Percentiles rank a stretch among this genome's conserved stretches.
Evolutionary conservation across 139 green algal genomes (phyloP).

Genomic region (Tetraselmis chui): DNA sequence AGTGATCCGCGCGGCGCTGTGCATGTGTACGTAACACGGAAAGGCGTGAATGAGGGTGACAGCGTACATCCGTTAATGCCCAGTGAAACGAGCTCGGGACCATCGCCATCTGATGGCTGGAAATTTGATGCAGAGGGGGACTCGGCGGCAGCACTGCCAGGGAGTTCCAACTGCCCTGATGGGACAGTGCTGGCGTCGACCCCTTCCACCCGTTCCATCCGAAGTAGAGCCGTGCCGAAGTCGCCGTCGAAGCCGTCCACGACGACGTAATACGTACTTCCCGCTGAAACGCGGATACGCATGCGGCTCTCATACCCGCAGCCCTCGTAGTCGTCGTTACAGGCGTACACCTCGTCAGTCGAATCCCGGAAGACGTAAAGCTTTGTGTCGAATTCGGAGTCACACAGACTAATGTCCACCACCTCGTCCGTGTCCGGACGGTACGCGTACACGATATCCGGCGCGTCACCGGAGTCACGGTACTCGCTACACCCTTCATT

Average conservation of each 20-base stretch:
- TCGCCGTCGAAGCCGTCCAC: constrained; percentile 29
- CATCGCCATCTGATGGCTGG: not conserved
- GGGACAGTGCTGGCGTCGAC: not conserved
- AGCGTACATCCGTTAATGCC: not conserved
- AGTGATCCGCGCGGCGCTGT: not conserved
- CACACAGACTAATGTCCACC: constrained; percentile 37
- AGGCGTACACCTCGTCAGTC: constrained; percentile 10
- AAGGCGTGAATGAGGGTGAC: not conserved
- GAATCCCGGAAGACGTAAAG: constrained; percentile 26
- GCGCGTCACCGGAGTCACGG: not conserved
- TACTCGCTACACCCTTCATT: not conserved
- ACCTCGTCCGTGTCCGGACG: not conserved
- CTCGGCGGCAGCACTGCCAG: not conserved
- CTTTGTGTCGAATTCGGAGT: constrained; percentile 43
- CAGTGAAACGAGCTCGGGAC: not conserved
- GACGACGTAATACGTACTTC: constrained; percentile 31
- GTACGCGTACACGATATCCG: not conserved
- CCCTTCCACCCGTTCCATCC: constrained; percentile 1
- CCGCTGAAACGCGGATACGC: constrained; percentile 15
- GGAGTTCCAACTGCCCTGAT: not conserved
- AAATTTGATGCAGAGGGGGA: no score
- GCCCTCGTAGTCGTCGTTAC: constrained; percentile 24
- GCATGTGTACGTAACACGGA: not conserved
- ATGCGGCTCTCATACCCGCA: constrained; percentile 26
- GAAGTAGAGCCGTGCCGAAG: constrained; percentile 27